A percentile compares a stretch with the other conserved stretches of the same genome.
These are phyloP conservation scores for Xylariaceae sp. DNA, from an alignment of 2,329 filamentous ascomycete genomes.

Conservation along the genomic window DNA sequence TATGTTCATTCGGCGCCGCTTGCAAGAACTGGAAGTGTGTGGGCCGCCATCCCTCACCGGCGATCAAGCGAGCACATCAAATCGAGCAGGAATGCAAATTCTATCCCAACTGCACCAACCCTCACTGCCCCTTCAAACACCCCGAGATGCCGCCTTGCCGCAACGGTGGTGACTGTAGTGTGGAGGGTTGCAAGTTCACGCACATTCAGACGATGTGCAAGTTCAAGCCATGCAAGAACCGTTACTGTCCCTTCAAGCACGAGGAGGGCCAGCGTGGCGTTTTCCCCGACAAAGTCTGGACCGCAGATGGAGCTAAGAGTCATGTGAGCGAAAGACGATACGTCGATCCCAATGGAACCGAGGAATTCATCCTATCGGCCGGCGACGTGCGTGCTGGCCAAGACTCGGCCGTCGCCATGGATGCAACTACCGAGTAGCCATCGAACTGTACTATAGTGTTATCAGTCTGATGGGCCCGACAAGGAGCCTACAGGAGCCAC, in stretches of 20 bases:
- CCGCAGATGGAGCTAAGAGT: constrained; percentile 52
- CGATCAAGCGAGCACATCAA: constrained; percentile 71
- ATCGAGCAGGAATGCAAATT: constrained; percentile 84
- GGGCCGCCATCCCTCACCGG: constrained; percentile 86
- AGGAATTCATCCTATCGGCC: constrained; percentile 68
- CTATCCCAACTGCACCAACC: constrained; percentile 86
- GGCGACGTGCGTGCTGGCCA: constrained; percentile 37
- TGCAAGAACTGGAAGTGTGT: constrained; percentile 97
- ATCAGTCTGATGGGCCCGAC: not conserved
- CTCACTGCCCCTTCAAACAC: constrained; percentile 82
- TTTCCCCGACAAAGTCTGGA: constrained; percentile 90
- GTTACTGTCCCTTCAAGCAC: constrained; percentile 84
- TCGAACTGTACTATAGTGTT: not conserved
- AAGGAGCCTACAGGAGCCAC: not conserved
- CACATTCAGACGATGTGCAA: constrained; percentile 82
- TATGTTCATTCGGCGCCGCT: constrained; percentile 78
- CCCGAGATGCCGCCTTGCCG: constrained; percentile 81
- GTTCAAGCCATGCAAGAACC: constrained; percentile 86
- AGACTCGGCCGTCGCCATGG: constrained; percentile 15
- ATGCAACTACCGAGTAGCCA: constrained; percentile 18
- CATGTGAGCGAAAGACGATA: constrained; percentile 90
- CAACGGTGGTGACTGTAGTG: constrained; percentile 84
- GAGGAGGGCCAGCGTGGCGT: constrained; percentile 81
- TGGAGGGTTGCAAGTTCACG: constrained; percentile 79
- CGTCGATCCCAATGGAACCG: constrained; percentile 61